Evolutionary conservation across 1,284 basidiomycete genomes (phyloP).

Genomic region (Rhodotorula sp.): DNA sequence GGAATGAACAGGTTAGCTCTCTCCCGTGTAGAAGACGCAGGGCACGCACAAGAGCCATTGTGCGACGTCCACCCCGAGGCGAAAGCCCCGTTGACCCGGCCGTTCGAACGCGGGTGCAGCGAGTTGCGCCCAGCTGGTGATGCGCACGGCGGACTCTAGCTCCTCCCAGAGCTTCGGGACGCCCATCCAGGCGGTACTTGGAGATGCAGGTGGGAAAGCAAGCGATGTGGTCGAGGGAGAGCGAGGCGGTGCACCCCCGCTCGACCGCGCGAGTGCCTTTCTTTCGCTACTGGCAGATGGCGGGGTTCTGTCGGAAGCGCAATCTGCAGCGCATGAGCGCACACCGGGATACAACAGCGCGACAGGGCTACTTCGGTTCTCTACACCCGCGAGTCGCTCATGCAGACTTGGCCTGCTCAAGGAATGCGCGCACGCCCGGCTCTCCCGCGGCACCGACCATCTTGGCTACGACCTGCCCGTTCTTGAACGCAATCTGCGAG

Average conservation of each 20-base stretch:
- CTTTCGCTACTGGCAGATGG: too few relatives aligned
- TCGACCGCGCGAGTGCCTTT: neutral
- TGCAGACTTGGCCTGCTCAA: slow-evolving; percentile 20
- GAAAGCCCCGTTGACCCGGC: slow-evolving; percentile 50
- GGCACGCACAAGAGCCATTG: slow-evolving; percentile 40
- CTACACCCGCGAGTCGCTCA: neutral
- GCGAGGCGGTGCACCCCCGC: neutral
- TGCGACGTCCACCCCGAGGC: slow-evolving; percentile 55
- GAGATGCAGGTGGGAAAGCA: neutral
- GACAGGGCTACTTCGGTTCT: neutral
- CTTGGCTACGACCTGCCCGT: slow-evolving; percentile 32
- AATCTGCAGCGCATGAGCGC: too few relatives aligned
- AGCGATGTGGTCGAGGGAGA: neutral
- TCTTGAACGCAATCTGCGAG: slow-evolving; percentile 35
- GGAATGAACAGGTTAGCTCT: neutral
- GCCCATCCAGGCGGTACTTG: slow-evolving; percentile 15
- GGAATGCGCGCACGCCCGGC: slow-evolving; percentile 27
- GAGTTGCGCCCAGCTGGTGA: slow-evolving; percentile 21
- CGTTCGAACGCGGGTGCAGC: slow-evolving; percentile 1
- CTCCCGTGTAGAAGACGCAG: accelerated
- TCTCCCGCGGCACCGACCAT: slow-evolving; percentile 32
- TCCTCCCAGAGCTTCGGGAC: slow-evolving; percentile 31
- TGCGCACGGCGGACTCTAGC: slow-evolving; percentile 17
- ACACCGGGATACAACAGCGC: neutral
- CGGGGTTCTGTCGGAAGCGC: too few relatives aligned